A percentile compares a stretch with the other conserved stretches of the same genome.
These are phyloP conservation scores for Raphanus hybrid DNA, from an alignment of 441 rosid genomes.

Conservation along the genomic window DNA sequence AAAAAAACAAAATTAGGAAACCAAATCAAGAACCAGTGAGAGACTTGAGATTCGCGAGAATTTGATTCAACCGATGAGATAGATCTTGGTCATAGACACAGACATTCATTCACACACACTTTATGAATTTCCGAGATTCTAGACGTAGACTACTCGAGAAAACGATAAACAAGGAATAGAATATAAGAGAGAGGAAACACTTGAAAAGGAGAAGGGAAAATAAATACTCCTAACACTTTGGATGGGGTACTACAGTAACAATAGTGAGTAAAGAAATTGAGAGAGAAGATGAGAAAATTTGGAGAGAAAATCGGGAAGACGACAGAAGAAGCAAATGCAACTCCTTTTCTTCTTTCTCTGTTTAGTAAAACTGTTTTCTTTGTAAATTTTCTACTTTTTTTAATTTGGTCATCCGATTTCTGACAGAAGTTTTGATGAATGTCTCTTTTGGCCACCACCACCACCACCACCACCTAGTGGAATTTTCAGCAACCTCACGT, in stretches of 20 bases:
- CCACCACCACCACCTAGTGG: slow-evolving; percentile 36
- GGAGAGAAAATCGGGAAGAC: slow-evolving; percentile 45
- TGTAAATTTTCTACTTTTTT: background rate
- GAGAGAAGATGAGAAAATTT: slow-evolving; percentile 16
- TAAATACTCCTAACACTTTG: background rate
- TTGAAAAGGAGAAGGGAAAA: background rate
- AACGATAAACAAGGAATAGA: slow-evolving; percentile 14
- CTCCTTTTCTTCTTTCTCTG: slow-evolving; percentile 35
- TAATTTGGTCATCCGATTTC: slow-evolving; percentile 7
- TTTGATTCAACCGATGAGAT: slow-evolving; percentile 27
- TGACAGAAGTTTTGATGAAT: slow-evolving; percentile 31
- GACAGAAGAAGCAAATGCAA: slow-evolving; percentile 46
- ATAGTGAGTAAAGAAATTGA: slow-evolving; percentile 38
- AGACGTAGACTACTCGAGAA: slow-evolving; percentile 4
- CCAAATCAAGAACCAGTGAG: slow-evolving; percentile 8
- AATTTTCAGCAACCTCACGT: slow-evolving; percentile 37
- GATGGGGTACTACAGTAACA: background rate
- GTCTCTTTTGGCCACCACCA: slow-evolving; percentile 41
- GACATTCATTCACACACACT: background rate
- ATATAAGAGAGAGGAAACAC: too few relatives aligned
- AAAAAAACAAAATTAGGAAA: background rate
- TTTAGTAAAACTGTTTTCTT: slow-evolving; percentile 44
- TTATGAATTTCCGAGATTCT: slow-evolving; percentile 6
- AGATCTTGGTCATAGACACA: slow-evolving; percentile 35
- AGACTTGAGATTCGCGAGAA: slow-evolving; percentile 35